Evolutionary conservation across 2,329 filamentous ascomycete species (phyloP).

Genomic region (Paramyrothecium sp.): DNA sequence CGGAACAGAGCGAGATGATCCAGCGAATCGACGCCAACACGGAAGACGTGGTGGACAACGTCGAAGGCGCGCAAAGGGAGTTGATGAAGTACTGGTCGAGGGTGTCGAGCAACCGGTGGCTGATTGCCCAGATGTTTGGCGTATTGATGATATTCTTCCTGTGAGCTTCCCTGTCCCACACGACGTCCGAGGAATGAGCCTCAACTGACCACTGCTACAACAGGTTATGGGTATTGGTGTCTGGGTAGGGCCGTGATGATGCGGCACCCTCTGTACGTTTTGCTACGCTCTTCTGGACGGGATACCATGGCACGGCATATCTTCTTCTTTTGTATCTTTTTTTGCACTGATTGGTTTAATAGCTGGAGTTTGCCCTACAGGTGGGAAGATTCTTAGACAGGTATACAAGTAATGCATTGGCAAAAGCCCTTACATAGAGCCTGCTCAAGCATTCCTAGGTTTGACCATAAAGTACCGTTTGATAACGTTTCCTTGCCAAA

Average conservation of each 20-base stretch:
- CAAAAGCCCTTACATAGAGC: neutral
- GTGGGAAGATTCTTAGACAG: neutral
- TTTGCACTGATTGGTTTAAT: conserved; percentile 15
- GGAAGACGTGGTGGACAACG: conserved; percentile 96
- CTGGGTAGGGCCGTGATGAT: conserved; percentile 21
- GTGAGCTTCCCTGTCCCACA: conserved; percentile 34
- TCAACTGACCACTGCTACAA: conserved; percentile 8
- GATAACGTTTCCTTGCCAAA: too few relatives aligned
- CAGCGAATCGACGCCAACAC: conserved; percentile 96
- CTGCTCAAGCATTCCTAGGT: too few relatives aligned
- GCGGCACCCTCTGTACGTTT: neutral
- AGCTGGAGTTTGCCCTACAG: neutral
- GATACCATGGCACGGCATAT: conserved; percentile 12
- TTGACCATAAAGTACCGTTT: too few relatives aligned
- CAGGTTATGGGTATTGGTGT: conserved; percentile 39
- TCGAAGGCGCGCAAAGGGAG: conserved; percentile 93
- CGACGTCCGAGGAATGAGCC: neutral
- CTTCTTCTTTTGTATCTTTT: conserved; percentile 16
- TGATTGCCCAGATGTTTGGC: conserved; percentile 77
- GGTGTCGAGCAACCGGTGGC: conserved; percentile 92
- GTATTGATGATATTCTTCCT: conserved; percentile 94
- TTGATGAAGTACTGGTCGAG: conserved; percentile 95
- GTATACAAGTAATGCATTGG: neutral
- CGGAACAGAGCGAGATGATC: conserved; percentile 96
- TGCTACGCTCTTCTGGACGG: conserved; percentile 19